These are phyloP conservation scores for Collybiopsis confluens DNA, from an alignment of 768 basidiomycete species.

Conservation along the genomic window DNA sequence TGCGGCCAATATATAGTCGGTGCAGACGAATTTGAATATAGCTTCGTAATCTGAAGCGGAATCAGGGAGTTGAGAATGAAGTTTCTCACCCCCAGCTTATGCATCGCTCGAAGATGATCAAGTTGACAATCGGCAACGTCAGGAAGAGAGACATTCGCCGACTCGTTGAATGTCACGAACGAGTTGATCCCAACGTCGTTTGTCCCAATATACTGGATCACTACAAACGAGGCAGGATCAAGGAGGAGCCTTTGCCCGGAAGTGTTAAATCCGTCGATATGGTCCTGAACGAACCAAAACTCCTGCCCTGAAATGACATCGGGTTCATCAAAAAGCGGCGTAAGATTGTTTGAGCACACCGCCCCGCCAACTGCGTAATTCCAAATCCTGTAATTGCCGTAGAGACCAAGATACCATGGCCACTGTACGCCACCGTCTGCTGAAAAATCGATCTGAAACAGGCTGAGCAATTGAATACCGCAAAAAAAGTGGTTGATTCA, in stretches of 20 bases:
- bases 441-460: slow-evolving; percentile 13
- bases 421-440: slow-evolving; percentile 21
- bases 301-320: slow-evolving; percentile 18
- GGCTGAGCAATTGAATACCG: background rate
- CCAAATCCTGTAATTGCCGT: slow-evolving; percentile 20
- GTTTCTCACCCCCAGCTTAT: slow-evolving; percentile 16
- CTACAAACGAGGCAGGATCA: slow-evolving; percentile 17
- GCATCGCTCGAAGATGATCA: slow-evolving; percentile 13
- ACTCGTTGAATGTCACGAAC: slow-evolving; percentile 15
- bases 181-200: slow-evolving; percentile 18
- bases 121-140: slow-evolving; percentile 18
- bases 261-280: slow-evolving; percentile 13
- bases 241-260: slow-evolving; percentile 17
- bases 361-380: slow-evolving; percentile 21
- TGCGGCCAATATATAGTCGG: slow-evolving; percentile 17
- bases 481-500: background rate
- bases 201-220: slow-evolving; percentile 17
- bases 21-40: slow-evolving; percentile 14
- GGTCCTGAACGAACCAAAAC: slow-evolving; percentile 21
- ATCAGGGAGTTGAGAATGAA: slow-evolving; percentile 21
- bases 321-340: slow-evolving; percentile 8
- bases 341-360: slow-evolving; percentile 17
- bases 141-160: slow-evolving; percentile 10
- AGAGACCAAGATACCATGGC: slow-evolving; percentile 19
- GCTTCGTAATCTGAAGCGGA: slow-evolving; percentile 15